phyloP scores from a whole-genome alignment of 768 basidiomycete species.

The Lactarius indigo region DNA sequence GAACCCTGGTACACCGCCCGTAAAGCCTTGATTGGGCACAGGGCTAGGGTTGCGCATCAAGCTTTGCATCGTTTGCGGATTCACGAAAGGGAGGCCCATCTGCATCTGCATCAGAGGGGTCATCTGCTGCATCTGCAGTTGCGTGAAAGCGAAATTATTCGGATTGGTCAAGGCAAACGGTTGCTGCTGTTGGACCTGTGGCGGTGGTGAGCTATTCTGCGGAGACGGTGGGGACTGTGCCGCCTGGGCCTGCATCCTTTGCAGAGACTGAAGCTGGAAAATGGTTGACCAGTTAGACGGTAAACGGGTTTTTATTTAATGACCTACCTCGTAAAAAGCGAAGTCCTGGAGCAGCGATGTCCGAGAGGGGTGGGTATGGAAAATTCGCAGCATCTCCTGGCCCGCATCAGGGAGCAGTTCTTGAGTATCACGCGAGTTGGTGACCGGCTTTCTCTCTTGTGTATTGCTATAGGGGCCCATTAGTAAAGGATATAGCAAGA shows the following conservation, averaged over 20 bases:
- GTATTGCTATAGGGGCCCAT: conserved; percentile 67
- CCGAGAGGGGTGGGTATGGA: conserved; percentile 87
- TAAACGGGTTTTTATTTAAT: not conserved
- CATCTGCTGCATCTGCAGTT: conserved; percentile 51
- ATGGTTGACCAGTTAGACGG: conserved; percentile 12
- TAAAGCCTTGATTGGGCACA: conserved; percentile 41
- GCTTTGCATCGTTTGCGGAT: conserved; percentile 78
- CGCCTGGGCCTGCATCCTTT: conserved; percentile 64
- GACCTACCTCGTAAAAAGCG: conserved; percentile 80
- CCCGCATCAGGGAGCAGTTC: conserved; percentile 95
- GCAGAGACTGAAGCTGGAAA: conserved; percentile 48
- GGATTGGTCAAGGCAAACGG: conserved; percentile 49
- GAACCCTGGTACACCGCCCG: conserved; percentile 27
- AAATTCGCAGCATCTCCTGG: conserved; percentile 94
- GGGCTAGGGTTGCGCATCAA: conserved; percentile 82
- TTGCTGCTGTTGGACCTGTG: conserved; percentile 43
- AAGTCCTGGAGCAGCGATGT: conserved; percentile 94
- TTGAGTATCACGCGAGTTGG: conserved; percentile 96
- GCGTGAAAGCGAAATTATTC: conserved; percentile 50
- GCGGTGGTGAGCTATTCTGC: conserved; percentile 32
- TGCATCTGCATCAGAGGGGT: conserved; percentile 63
- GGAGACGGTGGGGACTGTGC: conserved; percentile 34
- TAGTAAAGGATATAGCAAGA: not conserved
- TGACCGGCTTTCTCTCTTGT: conserved; percentile 96
- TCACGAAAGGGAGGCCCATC: conserved; percentile 49